A percentile compares a stretch with the other conserved stretches of the same genome.
Evolutionary conservation across 2,329 filamentous ascomycete genomes (phyloP).

Genomic region (Fonsecaea nubica): DNA sequence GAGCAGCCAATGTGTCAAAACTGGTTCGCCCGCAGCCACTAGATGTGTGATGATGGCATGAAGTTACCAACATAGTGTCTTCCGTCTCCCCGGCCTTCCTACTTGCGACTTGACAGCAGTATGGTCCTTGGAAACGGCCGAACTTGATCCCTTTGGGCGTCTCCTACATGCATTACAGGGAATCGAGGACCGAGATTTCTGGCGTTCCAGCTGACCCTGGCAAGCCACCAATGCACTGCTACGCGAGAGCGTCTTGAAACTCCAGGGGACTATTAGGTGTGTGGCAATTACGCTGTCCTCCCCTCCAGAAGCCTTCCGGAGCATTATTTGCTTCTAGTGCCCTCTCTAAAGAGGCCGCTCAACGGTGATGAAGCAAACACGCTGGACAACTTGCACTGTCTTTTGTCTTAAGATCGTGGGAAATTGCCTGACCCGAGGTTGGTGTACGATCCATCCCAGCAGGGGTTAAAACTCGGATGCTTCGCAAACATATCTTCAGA

Average conservation of each 20-base stretch:
- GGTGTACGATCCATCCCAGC: conserved; percentile 1
- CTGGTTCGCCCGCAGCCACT: not conserved
- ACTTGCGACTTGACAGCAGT: not conserved
- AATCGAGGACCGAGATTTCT: not conserved
- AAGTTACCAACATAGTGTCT: not conserved
- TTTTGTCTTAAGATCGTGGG: not conserved
- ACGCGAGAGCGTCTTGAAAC: not conserved
- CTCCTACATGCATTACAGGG: not conserved
- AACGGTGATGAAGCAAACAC: not conserved
- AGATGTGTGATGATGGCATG: not conserved
- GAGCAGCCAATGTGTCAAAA: not conserved
- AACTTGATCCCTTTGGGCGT: not conserved
- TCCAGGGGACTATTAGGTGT: not conserved
- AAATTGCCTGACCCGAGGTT: conserved; percentile 1
- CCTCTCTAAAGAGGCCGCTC: not conserved
- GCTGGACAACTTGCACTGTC: not conserved
- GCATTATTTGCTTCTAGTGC: conserved; percentile 1
- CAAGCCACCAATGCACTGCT: not conserved
- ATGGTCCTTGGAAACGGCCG: not conserved
- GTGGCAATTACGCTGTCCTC: conserved; percentile 10
- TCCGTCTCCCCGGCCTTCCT: not conserved
- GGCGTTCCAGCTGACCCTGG: not conserved
- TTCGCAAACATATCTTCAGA: not conserved
- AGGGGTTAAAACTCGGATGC: conserved; percentile 4
- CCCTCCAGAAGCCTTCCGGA: conserved; percentile 18